A percentile compares a stretch with the other conserved stretches of the same genome.
Conservation (phyloP, 1,139 yeast species). For the Starmera stellimalicola region DNA sequence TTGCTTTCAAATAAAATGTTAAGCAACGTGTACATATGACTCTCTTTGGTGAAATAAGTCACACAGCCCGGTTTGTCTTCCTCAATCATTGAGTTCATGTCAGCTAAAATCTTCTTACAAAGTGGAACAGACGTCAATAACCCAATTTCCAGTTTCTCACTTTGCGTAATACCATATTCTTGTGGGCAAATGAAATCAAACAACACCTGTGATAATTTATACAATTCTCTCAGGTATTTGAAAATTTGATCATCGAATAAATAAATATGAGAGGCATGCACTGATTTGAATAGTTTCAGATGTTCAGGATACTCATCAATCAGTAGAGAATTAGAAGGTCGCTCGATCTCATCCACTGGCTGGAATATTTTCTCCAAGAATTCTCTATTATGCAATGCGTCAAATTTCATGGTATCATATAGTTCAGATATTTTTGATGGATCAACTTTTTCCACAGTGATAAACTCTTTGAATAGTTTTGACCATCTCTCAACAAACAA, state of each 20-base stretch:
- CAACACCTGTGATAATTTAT: conserved; percentile 80
- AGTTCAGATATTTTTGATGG: conserved; percentile 95
- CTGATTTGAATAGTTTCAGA: conserved; percentile 59
- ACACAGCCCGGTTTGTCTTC: conserved; percentile 76
- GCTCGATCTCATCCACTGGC: conserved; percentile 44
- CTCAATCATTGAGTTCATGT: conserved; percentile 70
- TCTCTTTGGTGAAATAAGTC: conserved; percentile 91
- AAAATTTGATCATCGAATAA: conserved; percentile 75
- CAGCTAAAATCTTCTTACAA: conserved; percentile 78
- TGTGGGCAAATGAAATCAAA: conserved; percentile 98
- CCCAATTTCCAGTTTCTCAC: conserved; percentile 94
- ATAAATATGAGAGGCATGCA: conserved; percentile 13
- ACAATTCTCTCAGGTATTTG: conserved; percentile 77
- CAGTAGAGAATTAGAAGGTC: conserved; percentile 47
- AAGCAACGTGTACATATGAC: conserved; percentile 88
- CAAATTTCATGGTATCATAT: conserved; percentile 97
- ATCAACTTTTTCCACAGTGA: conserved; percentile 90
- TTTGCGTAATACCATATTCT: conserved; percentile 94
- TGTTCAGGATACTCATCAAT: conserved; percentile 78
- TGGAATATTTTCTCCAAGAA: conserved; percentile 78
- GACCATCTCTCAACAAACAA: conserved; percentile 96
- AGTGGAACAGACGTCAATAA: conserved; percentile 87
- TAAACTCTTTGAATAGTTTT: conserved; percentile 86
- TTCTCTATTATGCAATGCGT: conserved; percentile 89
- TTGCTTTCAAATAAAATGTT: conserved; percentile 92